These are phyloP conservation scores for Saturnispora serradocipensis DNA, from an alignment of 805 yeast genomes.

Conservation along the genomic window DNA sequence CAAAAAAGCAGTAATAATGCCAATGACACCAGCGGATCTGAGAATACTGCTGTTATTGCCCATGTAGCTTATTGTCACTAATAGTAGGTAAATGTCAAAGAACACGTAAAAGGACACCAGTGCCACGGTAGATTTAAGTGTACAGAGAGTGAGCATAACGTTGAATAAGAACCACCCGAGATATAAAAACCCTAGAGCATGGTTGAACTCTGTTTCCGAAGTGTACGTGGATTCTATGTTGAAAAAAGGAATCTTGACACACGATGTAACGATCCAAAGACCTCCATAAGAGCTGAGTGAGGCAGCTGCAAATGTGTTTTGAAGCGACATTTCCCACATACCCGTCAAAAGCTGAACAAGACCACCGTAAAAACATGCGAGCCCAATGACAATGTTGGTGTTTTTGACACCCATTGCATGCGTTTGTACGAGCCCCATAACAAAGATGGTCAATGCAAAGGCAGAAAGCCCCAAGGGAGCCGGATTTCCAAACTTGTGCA, in stretches of 20 bases:
- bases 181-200: conserved; percentile 49
- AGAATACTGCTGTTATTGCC: conserved; percentile 31
- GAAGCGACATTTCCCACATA: conserved; percentile 62
- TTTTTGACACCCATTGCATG: conserved; percentile 60
- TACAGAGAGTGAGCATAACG: conserved; percentile 44
- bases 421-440: conserved; percentile 51
- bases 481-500: conserved; percentile 60
- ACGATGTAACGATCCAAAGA: conserved; percentile 70
- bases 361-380: conserved; percentile 67
- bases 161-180: conserved; percentile 60
- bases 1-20: conserved; percentile 48
- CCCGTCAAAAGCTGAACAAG: conserved; percentile 63
- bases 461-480: conserved; percentile 69
- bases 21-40: conserved; percentile 55
- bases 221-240: conserved; percentile 43
- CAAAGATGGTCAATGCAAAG: conserved; percentile 64
- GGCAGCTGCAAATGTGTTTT: conserved; percentile 68
- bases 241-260: conserved; percentile 48
- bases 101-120: conserved; percentile 43
- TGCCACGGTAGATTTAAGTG: conserved; percentile 46
- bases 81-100: conserved; percentile 46
- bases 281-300: conserved; percentile 57
- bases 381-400: conserved; percentile 52
- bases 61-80: conserved; percentile 42
- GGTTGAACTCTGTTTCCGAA: conserved; percentile 34